Conservation (phyloP, 306 rosid species). For the Lagenaria siceraria region DNA sequence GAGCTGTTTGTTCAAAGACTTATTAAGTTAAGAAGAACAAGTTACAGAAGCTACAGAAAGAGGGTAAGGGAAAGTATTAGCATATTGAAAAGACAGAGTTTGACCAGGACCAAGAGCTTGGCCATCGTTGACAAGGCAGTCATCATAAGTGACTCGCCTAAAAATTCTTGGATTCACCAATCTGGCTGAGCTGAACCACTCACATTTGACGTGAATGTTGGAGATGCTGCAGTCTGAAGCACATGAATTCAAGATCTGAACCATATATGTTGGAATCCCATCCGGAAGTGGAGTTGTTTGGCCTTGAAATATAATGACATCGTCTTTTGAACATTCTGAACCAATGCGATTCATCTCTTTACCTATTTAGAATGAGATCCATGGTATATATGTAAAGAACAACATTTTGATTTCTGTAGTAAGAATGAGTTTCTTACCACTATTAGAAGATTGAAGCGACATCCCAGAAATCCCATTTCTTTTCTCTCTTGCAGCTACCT, state of each 20-base stretch:
- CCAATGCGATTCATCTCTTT: conserved; percentile 21
- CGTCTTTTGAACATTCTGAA: conserved; percentile 28
- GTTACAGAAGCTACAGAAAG: conserved; percentile 41
- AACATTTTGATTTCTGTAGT: not conserved
- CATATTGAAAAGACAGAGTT: conserved; percentile 42
- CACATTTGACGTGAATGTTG: conserved; percentile 40
- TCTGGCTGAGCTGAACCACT: conserved; percentile 55
- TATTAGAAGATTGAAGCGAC: conserved; percentile 21
- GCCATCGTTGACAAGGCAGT: conserved; percentile 49
- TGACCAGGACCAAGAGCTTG: conserved; percentile 27
- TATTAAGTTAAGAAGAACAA: conserved; percentile 12
- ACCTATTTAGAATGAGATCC: not conserved
- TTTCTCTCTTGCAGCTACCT: conserved; percentile 13
- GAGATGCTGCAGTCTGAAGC: conserved; percentile 38
- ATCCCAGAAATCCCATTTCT: conserved; percentile 13
- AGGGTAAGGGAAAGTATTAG: conserved; percentile 35
- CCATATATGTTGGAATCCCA: conserved; percentile 42
- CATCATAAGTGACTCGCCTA: conserved; percentile 26
- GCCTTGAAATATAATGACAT: conserved; percentile 35
- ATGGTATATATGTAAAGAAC: not conserved
- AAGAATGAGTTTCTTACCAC: conserved; percentile 12
- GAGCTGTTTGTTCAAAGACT: not conserved
- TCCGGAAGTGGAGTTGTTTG: conserved; percentile 27
- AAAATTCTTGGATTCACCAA: conserved; percentile 40
- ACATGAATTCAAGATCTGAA: conserved; percentile 38